These are phyloP conservation scores for Yamadazyma nakazawae DNA, from an alignment of 805 yeast genomes.

Conservation along the genomic window DNA sequence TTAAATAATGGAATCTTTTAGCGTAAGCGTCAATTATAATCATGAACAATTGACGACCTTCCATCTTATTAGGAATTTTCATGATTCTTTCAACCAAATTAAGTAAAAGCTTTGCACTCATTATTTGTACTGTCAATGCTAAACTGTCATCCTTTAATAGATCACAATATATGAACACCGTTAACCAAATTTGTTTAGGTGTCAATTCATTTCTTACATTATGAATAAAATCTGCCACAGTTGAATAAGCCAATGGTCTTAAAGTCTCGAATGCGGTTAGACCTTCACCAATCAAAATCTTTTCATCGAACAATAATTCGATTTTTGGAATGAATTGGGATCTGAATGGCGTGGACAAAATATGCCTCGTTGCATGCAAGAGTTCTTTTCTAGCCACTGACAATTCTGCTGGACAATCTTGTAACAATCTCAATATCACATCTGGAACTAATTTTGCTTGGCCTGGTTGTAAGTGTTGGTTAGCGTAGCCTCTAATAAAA, in stretches of 20 bases:
- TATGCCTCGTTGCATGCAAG: slow-evolving; percentile 90
- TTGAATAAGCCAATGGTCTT: slow-evolving; percentile 89
- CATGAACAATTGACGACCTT: slow-evolving; percentile 80
- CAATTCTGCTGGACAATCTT: slow-evolving; percentile 93
- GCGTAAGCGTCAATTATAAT: slow-evolving; percentile 85
- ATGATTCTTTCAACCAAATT: slow-evolving; percentile 86
- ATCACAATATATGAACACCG: slow-evolving; percentile 77
- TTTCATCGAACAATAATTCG: slow-evolving; percentile 80
- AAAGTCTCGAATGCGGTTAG: slow-evolving; percentile 86
- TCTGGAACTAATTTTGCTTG: slow-evolving; percentile 71
- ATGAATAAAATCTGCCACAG: slow-evolving; percentile 94
- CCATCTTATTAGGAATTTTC: slow-evolving; percentile 76
- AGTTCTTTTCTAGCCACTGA: slow-evolving; percentile 90
- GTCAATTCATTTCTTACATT: slow-evolving; percentile 82
- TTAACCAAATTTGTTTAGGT: slow-evolving; percentile 79
- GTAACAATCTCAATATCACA: slow-evolving; percentile 75
- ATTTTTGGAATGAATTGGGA: slow-evolving; percentile 79
- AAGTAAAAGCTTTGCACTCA: slow-evolving; percentile 88
- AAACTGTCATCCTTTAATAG: slow-evolving; percentile 77
- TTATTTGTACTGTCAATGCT: slow-evolving; percentile 87
- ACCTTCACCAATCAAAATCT: slow-evolving; percentile 87
- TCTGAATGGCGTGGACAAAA: slow-evolving; percentile 86
- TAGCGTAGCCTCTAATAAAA: slow-evolving; percentile 78
- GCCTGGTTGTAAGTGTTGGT: slow-evolving; percentile 46
- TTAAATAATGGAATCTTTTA: slow-evolving; percentile 72